These are phyloP conservation scores for Solanum sparsipilum DNA, from an alignment of 257 asterid genomes.

Conservation along the genomic window DNA sequence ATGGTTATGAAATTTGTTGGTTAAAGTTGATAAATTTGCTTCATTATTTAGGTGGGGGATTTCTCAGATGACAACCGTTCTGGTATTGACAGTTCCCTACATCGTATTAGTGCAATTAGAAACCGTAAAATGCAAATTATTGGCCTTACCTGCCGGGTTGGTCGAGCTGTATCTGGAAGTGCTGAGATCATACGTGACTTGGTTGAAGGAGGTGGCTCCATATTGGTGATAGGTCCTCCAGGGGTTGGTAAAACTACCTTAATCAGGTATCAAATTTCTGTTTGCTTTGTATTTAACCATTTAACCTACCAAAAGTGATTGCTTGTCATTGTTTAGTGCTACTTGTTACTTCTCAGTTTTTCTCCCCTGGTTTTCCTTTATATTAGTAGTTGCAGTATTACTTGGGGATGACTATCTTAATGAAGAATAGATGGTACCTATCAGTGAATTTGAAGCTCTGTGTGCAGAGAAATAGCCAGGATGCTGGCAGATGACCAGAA, in stretches of 20 bases:
- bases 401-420: not conserved
- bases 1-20: not conserved
- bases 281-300: not conserved
- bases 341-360: too few species aligned
- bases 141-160: slow-evolving; percentile 97
- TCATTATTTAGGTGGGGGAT: slow-evolving; percentile 66
- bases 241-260: slow-evolving; percentile 98
- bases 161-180: slow-evolving; percentile 97
- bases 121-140: slow-evolving; percentile 88
- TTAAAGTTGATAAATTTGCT: slow-evolving; percentile 8
- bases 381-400: too few species aligned
- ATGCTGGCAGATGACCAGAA: slow-evolving; percentile 84
- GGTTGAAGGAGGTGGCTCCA: slow-evolving; percentile 82
- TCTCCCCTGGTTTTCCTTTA: too few species aligned
- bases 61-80: slow-evolving; percentile 96
- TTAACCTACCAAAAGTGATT: not conserved
- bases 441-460: not conserved
- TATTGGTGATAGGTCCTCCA: slow-evolving; percentile 94
- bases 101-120: slow-evolving; percentile 95
- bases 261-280: slow-evolving; percentile 44
- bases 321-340: not conserved
- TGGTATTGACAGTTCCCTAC: slow-evolving; percentile 79
- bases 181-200: slow-evolving; percentile 90
- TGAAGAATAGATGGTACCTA: not conserved
- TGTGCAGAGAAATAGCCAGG: slow-evolving; percentile 85